phyloP scores from a whole-genome alignment of 257 asterid species.

The Solanum clarkiae region DNA sequence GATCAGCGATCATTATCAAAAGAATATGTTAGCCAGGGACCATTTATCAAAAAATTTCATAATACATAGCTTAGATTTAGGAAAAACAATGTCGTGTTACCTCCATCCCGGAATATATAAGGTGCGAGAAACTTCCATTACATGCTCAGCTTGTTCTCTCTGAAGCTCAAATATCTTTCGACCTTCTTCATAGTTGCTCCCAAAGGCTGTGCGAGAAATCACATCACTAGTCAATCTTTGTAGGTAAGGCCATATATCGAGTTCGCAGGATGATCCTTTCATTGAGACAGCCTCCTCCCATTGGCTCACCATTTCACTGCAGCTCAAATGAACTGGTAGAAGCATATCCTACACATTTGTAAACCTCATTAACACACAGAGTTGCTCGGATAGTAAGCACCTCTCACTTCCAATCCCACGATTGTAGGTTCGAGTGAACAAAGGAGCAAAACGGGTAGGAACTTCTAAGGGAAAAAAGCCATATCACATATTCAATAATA shows the following conservation, averaged over 20 bases:
- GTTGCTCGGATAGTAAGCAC: not conserved
- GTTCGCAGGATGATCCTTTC: slow-evolving; percentile 6
- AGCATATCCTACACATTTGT: slow-evolving; percentile 21
- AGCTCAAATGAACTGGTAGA: slow-evolving; percentile 23
- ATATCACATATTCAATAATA: not conserved
- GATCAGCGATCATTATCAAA: not conserved
- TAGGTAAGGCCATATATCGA: slow-evolving; percentile 37
- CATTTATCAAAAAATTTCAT: not conserved
- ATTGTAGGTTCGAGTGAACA: not conserved
- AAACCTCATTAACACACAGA: not conserved
- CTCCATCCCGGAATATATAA: slow-evolving; percentile 30
- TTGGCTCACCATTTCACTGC: slow-evolving; percentile 20
- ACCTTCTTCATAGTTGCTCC: slow-evolving; percentile 38
- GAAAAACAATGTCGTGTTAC: not conserved
- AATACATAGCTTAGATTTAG: not conserved
- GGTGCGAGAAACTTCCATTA: not conserved
- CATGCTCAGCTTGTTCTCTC: slow-evolving; percentile 22
- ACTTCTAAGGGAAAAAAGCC: not conserved
- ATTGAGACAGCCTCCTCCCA: slow-evolving; percentile 16
- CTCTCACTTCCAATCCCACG: not conserved
- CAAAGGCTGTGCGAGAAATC: slow-evolving; percentile 41
- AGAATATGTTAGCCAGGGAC: not conserved
- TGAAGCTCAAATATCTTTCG: slow-evolving; percentile 32
- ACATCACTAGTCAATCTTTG: slow-evolving; percentile 22
- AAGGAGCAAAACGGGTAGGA: not conserved